Base-by-base conservation (phyloP, 345 rosid genomes). In the Gossypium turneri region DNA sequence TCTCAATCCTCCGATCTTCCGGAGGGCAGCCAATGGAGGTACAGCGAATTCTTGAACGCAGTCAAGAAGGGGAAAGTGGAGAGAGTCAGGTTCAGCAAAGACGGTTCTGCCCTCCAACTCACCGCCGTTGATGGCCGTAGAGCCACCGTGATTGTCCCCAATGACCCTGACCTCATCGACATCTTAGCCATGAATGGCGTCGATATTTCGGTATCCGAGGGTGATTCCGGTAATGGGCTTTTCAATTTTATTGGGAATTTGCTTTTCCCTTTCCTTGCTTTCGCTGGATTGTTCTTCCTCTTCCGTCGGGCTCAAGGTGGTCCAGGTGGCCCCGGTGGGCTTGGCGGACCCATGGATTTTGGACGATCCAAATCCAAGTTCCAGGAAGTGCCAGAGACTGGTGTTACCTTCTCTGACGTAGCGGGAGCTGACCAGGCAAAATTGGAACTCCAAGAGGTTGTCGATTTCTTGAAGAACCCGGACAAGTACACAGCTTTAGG, bases 341-440 rank as follows among this genome's bases (percentile, higher is more conserved):
- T 91, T 2, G 97, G 97, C 4, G 97, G 97, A 34, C 97, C 97
- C 0, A 89, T 91, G 97, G 94, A 89, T 76, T 89, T 89, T 15
- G 94, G 97, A 66, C 71, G 94, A 9, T 91, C 92, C 55, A 89
- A 91, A 63, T 89, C 97, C 0, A 91, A 89, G 58, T 89, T 91
- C 71, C 97, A 91, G 58, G 97, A 91, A 84, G 92, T 91, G 12
- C 97, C 97, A 17, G 97, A 91, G 48, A 91, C 97, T 8, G 97
- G 97, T 0, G 92, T 91, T 17, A 81, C 92, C 45, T 91, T 91
- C 24, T 82, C 84, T 29, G 97, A 91, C 73, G 94, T 91, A 22
- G 97, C 97, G 16, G 97, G 97, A 9, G 97, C 97, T 1, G 97
- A 91, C 69, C 97, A 89, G 68, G 97, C 94, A 0, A 91, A 91